Base-by-base conservation (phyloP, 805 yeast species). In the Zygotorulaspora danielsina region DNA sequence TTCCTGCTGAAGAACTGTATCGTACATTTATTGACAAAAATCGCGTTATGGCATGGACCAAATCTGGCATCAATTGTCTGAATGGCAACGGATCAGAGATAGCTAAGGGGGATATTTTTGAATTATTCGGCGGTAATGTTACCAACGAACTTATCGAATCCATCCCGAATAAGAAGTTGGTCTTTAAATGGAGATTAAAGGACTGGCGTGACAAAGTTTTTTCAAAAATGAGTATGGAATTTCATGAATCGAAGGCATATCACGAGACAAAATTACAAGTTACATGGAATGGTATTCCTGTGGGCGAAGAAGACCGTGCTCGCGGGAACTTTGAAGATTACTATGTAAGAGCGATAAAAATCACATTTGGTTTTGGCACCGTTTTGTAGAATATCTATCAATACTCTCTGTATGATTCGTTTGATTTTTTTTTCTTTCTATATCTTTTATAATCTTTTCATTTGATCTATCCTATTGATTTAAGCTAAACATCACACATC, bases 331-430 rank as follows among this genome's bases (percentile, higher is more conserved):
- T 93, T 57, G 86, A 87, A 54, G 87, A 85, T 45, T 85, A 88
- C 65, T 93, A 93, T 60, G 79, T 93, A 36, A 81, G 82, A 64
- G 77, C 95, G 5, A 90, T 93, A 57, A 93, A 88, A 67, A 59
- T 86, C 30, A 83, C 96, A 0, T 93, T 93, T 64, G 98, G 98
- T 1, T 89, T 85, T 61, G 97, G 97, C 12, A 85, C 93, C n/a
- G 94, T 87, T 10, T 69, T 87, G 51, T 86, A 67, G 43, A 30
- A 13, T 24, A 4, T 4, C 4, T 24, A 5, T 7, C n/a, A n/a
- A n/a, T n/a, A n/a, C n/a, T n/a, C n/a, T n/a, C n/a, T n/a, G n/a
- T n/a, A n/a, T n/a, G n/a, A n/a, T n/a, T n/a, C n/a, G n/a, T n/a
- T n/a, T n/a, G n/a, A n/a, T n/a, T n/a, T n/a, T n/a, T n/a, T n/a